Conservation (phyloP, 192 early-diverging fungal genomes). For the Coemansia javaensis region DNA sequence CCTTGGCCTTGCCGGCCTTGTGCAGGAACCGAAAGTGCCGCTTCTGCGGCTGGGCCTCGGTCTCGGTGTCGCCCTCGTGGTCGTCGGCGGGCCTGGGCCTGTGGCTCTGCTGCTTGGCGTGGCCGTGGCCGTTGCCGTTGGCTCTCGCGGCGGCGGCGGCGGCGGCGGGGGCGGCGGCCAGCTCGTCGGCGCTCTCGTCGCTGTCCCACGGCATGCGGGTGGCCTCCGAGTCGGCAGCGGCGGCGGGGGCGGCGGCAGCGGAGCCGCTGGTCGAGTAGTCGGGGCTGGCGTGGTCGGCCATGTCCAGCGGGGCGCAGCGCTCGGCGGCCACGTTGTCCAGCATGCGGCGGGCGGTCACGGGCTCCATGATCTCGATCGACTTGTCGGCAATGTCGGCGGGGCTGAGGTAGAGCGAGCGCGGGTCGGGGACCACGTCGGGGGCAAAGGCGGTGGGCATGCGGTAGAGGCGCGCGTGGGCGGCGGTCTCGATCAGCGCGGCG, state of each 20-base stretch:
- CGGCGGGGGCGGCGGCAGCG: neutral
- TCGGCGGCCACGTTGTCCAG: constrained; percentile 46
- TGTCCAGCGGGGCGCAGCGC: constrained; percentile 26
- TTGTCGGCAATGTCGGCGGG: constrained; percentile 39
- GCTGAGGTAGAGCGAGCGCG: constrained; percentile 28
- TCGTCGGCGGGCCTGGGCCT: neutral
- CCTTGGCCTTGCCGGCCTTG: constrained; percentile 38
- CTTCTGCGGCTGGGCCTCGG: constrained; percentile 33
- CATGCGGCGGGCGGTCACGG: constrained; percentile 51
- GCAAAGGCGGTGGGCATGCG: constrained; percentile 26
- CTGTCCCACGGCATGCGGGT: constrained; percentile 43
- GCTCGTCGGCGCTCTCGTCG: constrained; percentile 35
- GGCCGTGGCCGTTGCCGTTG: neutral
- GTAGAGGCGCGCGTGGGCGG: constrained; percentile 24
- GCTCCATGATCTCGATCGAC: constrained; percentile 54
- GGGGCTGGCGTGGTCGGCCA: constrained; percentile 10
- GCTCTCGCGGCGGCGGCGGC: too few species aligned
- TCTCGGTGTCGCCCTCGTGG: constrained; percentile 6
- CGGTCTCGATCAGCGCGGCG: constrained; percentile 32
- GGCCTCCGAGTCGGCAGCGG: neutral
- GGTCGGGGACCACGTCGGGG: constrained; percentile 38
- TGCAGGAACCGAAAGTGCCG: constrained; percentile 45
- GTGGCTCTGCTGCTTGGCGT: constrained; percentile 3
- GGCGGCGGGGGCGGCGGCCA: too few species aligned
- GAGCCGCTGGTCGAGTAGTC: constrained; percentile 23